Conservation (phyloP, 768 basidiomycete species). For the Tricholoma matsutake region DNA sequence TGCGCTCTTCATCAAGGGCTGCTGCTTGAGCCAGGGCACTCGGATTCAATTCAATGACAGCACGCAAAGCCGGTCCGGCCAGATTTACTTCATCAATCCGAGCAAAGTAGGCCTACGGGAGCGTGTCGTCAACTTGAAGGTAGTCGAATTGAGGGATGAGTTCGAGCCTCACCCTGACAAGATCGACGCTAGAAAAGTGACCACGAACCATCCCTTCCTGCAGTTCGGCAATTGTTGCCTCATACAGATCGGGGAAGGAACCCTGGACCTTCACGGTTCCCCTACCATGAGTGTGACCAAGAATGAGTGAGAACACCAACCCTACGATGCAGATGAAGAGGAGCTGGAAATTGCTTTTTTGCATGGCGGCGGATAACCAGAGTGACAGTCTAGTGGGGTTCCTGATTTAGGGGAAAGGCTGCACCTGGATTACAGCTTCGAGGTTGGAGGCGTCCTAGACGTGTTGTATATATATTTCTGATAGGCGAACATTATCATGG, state of each 20-base stretch:
- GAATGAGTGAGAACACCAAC: no score
- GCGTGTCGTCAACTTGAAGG: background rate
- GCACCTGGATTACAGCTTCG: no score
- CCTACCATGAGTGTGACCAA: no score
- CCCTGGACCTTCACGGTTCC: no score
- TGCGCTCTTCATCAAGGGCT: conserved; percentile 43
- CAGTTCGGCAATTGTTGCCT: conserved; percentile 53
- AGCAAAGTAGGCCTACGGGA: conserved; percentile 61
- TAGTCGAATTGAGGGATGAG: background rate
- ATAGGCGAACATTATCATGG: no score
- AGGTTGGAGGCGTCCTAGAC: no score
- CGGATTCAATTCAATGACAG: conserved; percentile 56
- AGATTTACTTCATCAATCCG: conserved; percentile 68
- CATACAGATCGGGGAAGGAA: conserved; percentile 51
- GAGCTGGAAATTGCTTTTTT: no score
- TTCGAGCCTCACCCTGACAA: conserved; percentile 49
- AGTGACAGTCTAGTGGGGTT: no score
- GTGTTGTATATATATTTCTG: no score
- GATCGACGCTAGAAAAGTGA: conserved; percentile 55
- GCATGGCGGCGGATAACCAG: no score
- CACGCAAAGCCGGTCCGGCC: conserved; percentile 52
- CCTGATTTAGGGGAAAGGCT: no score
- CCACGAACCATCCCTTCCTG: conserved; percentile 49
- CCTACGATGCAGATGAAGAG: no score
- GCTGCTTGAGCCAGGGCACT: conserved; percentile 52